Evolutionary conservation across 2,329 filamentous ascomycete species (phyloP).

Genomic region (Cyphellophora attinorum): DNA sequence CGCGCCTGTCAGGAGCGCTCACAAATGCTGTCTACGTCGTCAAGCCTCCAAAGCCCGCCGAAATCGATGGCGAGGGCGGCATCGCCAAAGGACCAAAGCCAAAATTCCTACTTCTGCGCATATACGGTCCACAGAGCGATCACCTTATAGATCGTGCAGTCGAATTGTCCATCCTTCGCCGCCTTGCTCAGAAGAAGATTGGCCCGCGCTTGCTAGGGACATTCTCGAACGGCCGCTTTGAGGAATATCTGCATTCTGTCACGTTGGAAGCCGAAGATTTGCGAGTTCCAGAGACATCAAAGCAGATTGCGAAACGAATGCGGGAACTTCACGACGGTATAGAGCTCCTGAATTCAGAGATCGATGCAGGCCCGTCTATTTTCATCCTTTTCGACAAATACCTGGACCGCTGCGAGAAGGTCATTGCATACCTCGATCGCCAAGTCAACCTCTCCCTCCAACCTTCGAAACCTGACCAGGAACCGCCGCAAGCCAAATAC

Average conservation of each 20-base stretch:
- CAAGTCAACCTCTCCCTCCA: constrained; percentile 41
- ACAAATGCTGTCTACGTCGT: constrained; percentile 97
- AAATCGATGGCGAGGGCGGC: constrained; percentile 20
- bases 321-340: constrained; percentile 90
- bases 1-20: constrained; percentile 66
- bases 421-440: constrained; percentile 43
- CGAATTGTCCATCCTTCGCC: constrained; percentile 75
- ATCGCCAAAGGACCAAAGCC: constrained; percentile 5
- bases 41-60: constrained; percentile 61
- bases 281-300: constrained; percentile 71
- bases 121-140: constrained; percentile 92
- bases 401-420: constrained; percentile 53
- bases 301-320: constrained; percentile 95
- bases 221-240: constrained; percentile 89
- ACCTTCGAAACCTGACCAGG: constrained; percentile 30
- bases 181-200: constrained; percentile 84
- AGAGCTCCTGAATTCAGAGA: constrained; percentile 70
- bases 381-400: constrained; percentile 95
- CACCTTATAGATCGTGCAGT: constrained; percentile 90
- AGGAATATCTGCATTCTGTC: constrained; percentile 81
- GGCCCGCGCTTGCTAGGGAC: constrained; percentile 84
- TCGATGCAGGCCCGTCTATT: constrained; percentile 67
- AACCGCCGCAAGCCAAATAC: constrained; percentile 21
- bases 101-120: constrained; percentile 72
- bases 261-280: constrained; percentile 70